Conservation (phyloP, 2,329 filamentous ascomycete species). For the Bipolaris cookei region DNA sequence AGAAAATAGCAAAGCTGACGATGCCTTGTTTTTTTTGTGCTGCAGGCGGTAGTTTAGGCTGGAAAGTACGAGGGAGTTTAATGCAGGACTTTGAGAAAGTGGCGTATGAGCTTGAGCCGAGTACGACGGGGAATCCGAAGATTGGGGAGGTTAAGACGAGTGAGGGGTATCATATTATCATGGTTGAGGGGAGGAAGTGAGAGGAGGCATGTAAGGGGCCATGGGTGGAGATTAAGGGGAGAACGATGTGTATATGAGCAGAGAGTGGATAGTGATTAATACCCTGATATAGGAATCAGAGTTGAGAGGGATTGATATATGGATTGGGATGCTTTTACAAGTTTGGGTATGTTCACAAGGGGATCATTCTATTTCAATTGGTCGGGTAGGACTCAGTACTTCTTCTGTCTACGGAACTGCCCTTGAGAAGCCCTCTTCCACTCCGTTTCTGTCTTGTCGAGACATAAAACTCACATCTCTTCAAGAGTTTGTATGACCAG, state of each 20-base stretch:
- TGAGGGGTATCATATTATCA: conserved; percentile 81
- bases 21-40: neutral
- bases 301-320: neutral
- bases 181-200: conserved; percentile 71
- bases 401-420: neutral
- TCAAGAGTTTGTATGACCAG: neutral
- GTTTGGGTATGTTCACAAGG: neutral
- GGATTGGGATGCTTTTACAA: neutral
- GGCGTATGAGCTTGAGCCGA: conserved; percentile 71
- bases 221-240: neutral
- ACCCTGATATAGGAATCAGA: neutral
- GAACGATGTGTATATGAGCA: neutral
- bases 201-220: neutral
- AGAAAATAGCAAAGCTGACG: too few species aligned
- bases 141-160: conserved; percentile 74
- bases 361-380: neutral
- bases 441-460: neutral
- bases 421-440: neutral
- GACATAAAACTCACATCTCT: neutral
- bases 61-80: conserved; percentile 72
- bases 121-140: conserved; percentile 68
- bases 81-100: conserved; percentile 74
- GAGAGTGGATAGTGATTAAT: neutral
- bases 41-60: conserved; percentile 71
- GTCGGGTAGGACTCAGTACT: neutral